These are phyloP conservation scores for Vigna radiata DNA, from an alignment of 306 rosid genomes.

Conservation along the genomic window DNA sequence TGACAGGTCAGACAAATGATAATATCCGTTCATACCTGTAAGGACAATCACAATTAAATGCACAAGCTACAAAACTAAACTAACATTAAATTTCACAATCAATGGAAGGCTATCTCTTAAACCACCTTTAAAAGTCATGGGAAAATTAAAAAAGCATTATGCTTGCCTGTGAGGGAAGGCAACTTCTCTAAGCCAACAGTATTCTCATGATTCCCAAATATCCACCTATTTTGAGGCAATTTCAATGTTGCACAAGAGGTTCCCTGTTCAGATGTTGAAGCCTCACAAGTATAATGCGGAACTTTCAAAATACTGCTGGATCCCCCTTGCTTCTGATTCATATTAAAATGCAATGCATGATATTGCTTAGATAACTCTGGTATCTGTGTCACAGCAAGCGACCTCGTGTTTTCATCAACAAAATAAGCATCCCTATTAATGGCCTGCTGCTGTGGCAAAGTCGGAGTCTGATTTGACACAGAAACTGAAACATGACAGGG, in stretches of 20 bases:
- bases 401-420: constrained; percentile 60
- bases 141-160: constrained; percentile 16
- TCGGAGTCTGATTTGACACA: constrained; percentile 44
- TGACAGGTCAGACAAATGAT: constrained; percentile 44
- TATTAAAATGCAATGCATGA: constrained; percentile 43
- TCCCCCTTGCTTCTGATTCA: constrained; percentile 51
- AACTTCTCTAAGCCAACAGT: constrained; percentile 45
- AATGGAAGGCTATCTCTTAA: constrained; percentile 23
- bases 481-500: constrained; percentile 53
- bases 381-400: constrained; percentile 54
- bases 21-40: constrained; percentile 52
- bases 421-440: constrained; percentile 45
- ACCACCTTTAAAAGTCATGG: constrained; percentile 21
- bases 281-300: constrained; percentile 42
- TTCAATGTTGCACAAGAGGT: constrained; percentile 48
- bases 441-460: constrained; percentile 43
- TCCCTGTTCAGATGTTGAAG: constrained; percentile 46
- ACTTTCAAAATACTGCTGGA: constrained; percentile 38
- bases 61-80: constrained; percentile 7
- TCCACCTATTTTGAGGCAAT: constrained; percentile 41
- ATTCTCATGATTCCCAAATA: constrained; percentile 43
- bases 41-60: constrained; percentile 32
- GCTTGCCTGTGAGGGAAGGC: constrained; percentile 49
- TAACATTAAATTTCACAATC: constrained; percentile 4
- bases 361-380: constrained; percentile 60